Evolutionary conservation across 2,329 filamentous ascomycete genomes (phyloP).

Genomic region (Fusarium sp.): DNA sequence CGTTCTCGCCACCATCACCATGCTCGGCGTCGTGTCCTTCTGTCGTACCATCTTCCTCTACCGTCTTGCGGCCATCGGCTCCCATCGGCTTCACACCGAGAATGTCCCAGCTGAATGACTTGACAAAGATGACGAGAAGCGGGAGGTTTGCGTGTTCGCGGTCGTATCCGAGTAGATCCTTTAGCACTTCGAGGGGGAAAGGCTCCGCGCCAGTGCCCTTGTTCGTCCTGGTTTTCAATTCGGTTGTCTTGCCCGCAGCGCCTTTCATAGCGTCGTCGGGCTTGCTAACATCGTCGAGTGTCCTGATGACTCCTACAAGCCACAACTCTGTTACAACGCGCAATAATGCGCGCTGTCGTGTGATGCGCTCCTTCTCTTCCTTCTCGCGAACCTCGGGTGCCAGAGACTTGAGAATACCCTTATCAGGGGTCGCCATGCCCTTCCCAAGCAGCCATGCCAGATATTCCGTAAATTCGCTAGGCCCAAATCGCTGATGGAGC

Average conservation of each 20-base stretch:
- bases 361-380: conserved; percentile 93
- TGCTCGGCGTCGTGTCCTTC: conserved; percentile 52
- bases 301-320: conserved; percentile 89
- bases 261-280: conserved; percentile 73
- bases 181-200: conserved; percentile 96
- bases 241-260: conserved; percentile 71
- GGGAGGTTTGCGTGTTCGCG: conserved; percentile 92
- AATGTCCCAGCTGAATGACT: conserved; percentile 95
- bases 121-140: conserved; percentile 93
- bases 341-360: conserved; percentile 85
- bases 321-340: conserved; percentile 95
- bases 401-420: conserved; percentile 80
- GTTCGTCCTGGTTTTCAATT: conserved; percentile 65
- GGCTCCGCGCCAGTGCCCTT: conserved; percentile 80
- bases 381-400: conserved; percentile 86
- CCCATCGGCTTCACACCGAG: conserved; percentile 79
- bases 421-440: conserved; percentile 91
- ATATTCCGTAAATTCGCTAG: conserved; percentile 88
- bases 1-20: conserved; percentile 52
- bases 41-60: conserved; percentile 82
- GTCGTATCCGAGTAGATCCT: conserved; percentile 94
- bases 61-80: conserved; percentile 82
- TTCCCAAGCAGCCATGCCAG: conserved; percentile 93
- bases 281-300: conserved; percentile 73
- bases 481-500: conserved; percentile 94